Conservation (phyloP, 1,139 yeast genomes). For the Protomyces inouyei region DNA sequence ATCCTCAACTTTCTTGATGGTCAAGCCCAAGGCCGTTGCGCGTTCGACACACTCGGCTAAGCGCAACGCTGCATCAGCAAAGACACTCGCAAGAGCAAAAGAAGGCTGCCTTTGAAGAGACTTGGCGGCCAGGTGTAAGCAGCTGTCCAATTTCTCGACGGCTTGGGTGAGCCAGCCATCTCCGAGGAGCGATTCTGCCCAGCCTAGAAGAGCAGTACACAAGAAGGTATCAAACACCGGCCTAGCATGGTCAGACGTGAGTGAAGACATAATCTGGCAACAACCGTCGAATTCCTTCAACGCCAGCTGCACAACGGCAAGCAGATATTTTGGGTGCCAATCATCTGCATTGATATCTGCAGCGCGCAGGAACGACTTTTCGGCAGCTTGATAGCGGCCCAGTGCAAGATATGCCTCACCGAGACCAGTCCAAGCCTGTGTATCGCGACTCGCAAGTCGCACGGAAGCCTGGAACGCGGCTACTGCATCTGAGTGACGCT, state of each 20-base stretch:
- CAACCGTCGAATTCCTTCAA: constrained; percentile 53
- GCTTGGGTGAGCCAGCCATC: constrained; percentile 68
- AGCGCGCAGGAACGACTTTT: constrained; percentile 72
- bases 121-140: constrained; percentile 37
- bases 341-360: constrained; percentile 49
- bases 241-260: constrained; percentile 48
- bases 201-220: constrained; percentile 53
- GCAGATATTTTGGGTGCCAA: constrained; percentile 62
- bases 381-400: constrained; percentile 83
- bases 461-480: constrained; percentile 85
- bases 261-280: constrained; percentile 45
- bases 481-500: constrained; percentile 70
- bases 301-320: constrained; percentile 57
- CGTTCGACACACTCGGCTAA: background rate
- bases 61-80: constrained; percentile 3
- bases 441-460: constrained; percentile 60
- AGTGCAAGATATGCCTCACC: constrained; percentile 87
- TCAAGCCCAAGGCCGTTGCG: background rate
- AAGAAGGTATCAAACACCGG: constrained; percentile 56
- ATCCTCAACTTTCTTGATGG: background rate
- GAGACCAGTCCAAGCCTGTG: constrained; percentile 83
- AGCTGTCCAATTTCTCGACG: constrained; percentile 47
- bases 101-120: background rate
- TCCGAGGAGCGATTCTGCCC: constrained; percentile 50
- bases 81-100: background rate